Evolutionary conservation across 202 grass and related monocot genomes (phyloP).

Genomic region (Alloteropsis angusta): DNA sequence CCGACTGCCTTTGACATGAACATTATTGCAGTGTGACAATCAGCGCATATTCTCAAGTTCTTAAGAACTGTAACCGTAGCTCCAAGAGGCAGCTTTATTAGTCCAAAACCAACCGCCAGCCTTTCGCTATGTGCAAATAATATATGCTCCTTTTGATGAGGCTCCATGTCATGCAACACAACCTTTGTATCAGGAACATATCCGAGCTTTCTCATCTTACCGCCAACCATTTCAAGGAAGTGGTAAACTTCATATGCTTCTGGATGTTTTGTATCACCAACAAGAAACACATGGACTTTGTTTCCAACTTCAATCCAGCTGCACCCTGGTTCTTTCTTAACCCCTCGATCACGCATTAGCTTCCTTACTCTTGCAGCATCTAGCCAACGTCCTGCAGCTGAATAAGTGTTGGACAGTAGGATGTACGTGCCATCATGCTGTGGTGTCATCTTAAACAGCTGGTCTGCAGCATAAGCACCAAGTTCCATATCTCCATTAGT

Average conservation of each 20-base stretch:
- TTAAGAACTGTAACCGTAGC: conserved; percentile 79
- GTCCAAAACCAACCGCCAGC: conserved; percentile 72
- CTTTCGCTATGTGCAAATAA: conserved; percentile 79
- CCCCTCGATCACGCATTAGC: conserved; percentile 83
- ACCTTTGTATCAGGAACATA: conserved; percentile 73
- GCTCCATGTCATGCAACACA: conserved; percentile 65
- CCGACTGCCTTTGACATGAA: conserved; percentile 71
- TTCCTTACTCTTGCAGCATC: conserved; percentile 79
- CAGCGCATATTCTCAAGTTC: conserved; percentile 81
- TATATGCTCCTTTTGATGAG: conserved; percentile 58
- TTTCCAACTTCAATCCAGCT: conserved; percentile 88
- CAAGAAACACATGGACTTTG: conserved; percentile 72
- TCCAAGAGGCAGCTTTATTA: conserved; percentile 61
- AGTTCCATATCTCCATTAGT: conserved; percentile 56
- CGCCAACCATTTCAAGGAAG: conserved; percentile 63
- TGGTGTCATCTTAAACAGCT: conserved; percentile 61
- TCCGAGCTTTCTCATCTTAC: conserved; percentile 81
- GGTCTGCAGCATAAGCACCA: conserved; percentile 52
- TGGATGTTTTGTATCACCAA: conserved; percentile 67
- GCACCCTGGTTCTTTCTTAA: conserved; percentile 94
- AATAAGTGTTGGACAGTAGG: conserved; percentile 81
- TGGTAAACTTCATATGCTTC: conserved; percentile 48
- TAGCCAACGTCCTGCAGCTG: conserved; percentile 60
- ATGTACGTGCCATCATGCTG: conserved; percentile 81
- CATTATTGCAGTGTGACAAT: conserved; percentile 80